Evolutionary conservation across 352 stramenopile genomes (phyloP).

Genomic region (Phytophthora aleatoria): DNA sequence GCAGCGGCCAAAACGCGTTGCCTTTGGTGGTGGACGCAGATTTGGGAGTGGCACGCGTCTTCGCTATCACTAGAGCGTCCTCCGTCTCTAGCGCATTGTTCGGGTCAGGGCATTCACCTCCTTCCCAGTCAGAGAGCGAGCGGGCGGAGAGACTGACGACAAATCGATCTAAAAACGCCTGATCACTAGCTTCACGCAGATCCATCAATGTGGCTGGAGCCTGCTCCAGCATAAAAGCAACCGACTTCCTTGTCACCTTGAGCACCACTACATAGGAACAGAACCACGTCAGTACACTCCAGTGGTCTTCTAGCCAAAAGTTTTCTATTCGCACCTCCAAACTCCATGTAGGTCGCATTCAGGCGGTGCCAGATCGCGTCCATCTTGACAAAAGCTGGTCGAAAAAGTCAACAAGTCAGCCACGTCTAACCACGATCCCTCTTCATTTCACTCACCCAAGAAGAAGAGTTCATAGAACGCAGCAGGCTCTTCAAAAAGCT

Average conservation of each 20-base stretch:
- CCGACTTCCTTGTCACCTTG: slow-evolving; percentile 66
- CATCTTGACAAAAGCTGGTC: slow-evolving; percentile 80
- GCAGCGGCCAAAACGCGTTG: slow-evolving; percentile 29
- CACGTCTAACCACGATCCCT: not conserved
- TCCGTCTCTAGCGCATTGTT: slow-evolving; percentile 68
- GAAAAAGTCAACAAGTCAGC: not conserved
- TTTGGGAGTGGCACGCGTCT: slow-evolving; percentile 24
- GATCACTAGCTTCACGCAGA: slow-evolving; percentile 54
- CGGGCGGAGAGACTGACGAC: slow-evolving; percentile 51
- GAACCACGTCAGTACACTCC: slow-evolving; percentile 3
- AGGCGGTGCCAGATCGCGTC: slow-evolving; percentile 78
- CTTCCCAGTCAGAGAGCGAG: slow-evolving; percentile 70
- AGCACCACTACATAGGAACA: slow-evolving; percentile 62
- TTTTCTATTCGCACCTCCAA: slow-evolving; percentile 51
- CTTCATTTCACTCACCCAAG: slow-evolving; percentile 31
- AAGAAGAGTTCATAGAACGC: slow-evolving; percentile 86
- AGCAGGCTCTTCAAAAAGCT: slow-evolving; percentile 82
- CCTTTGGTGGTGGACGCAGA: slow-evolving; percentile 9
- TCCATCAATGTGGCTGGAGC: slow-evolving; percentile 58
- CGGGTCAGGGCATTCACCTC: slow-evolving; percentile 74
- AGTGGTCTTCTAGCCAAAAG: not conserved
- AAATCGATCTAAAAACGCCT: slow-evolving; percentile 76
- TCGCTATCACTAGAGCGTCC: slow-evolving; percentile 45
- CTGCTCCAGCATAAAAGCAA: slow-evolving; percentile 63
- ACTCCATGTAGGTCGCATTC: slow-evolving; percentile 89